Percentiles rank a stretch among this genome's conserved stretches.
Conservation (phyloP, 1,139 yeast species). For the Diutina neorugosa region DNA sequence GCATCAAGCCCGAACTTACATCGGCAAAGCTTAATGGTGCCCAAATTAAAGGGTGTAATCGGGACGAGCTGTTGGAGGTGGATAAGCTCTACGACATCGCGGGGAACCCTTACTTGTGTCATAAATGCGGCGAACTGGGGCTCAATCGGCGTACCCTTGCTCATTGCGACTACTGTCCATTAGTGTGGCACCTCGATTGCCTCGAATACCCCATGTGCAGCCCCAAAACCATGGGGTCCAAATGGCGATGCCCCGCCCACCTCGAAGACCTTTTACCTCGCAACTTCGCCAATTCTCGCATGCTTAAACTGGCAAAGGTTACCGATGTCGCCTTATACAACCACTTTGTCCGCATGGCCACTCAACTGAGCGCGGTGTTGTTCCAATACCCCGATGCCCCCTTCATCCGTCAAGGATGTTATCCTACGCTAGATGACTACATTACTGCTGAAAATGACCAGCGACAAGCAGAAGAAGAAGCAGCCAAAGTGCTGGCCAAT, state of each 20-base stretch:
- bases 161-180: conserved; percentile 75
- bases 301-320: conserved; percentile 41
- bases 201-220: conserved; percentile 63
- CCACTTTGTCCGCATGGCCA: conserved; percentile 20
- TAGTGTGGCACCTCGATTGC: conserved; percentile 92
- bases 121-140: conserved; percentile 66
- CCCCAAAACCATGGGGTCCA: conserved; percentile 65
- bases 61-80: conserved; percentile 45
- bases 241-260: conserved; percentile 95
- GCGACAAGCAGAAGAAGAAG: neutral
- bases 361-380: neutral
- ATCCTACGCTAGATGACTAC: neutral
- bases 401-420: neutral
- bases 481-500: neutral
- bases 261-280: conserved; percentile 40
- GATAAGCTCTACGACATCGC: conserved; percentile 51
- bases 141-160: conserved; percentile 40
- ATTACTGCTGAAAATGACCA: neutral
- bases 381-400: neutral
- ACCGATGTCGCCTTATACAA: conserved; percentile 36
- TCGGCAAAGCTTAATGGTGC: conserved; percentile 26
- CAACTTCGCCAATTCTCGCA: conserved; percentile 17
- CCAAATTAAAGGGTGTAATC: conserved; percentile 26
- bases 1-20: conserved; percentile 39
- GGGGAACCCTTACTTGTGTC: conserved; percentile 59